Percentiles rank a stretch among this genome's conserved stretches.
These are phyloP conservation scores for Nakazawaea populi DNA, from an alignment of 805 yeast species.

Conservation along the genomic window DNA sequence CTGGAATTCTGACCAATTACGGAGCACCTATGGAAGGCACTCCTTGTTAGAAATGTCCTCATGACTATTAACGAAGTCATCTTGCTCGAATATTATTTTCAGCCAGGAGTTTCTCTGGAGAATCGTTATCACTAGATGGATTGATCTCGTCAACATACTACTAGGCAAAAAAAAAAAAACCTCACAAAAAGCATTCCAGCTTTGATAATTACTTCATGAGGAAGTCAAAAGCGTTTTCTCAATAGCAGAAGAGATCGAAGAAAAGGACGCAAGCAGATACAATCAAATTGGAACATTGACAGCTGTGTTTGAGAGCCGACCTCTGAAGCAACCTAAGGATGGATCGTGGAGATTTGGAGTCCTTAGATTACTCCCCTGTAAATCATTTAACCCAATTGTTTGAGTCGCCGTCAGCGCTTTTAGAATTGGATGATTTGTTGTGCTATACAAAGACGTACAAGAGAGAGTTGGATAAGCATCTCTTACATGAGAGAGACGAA, in stretches of 20 bases:
- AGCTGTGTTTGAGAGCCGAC: background rate
- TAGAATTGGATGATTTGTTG: constrained; percentile 44
- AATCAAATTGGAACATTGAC: background rate
- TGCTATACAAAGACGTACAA: constrained; percentile 47
- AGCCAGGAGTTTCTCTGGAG: no score
- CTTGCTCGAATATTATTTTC: background rate
- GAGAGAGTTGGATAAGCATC: constrained; percentile 37
- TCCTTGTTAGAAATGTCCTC: background rate
- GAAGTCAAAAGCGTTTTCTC: no score
- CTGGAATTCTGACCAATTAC: background rate
- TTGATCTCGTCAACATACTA: no score
- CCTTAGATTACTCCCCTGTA: constrained; percentile 45
- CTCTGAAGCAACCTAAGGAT: background rate
- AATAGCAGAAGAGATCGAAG: background rate
- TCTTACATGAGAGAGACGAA: constrained; percentile 30
- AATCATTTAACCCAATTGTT: constrained; percentile 47
- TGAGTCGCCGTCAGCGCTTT: constrained; percentile 42
- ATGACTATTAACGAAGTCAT: background rate
- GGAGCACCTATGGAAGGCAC: background rate
- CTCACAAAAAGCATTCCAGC: no score
- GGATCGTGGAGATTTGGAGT: constrained; percentile 19
- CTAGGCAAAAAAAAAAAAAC: no score
- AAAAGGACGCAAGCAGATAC: background rate
- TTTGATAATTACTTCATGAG: no score
- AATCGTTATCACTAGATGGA: no score